phyloP scores from a whole-genome alignment of 805 yeast species.

The Pichia occidentalis region DNA sequence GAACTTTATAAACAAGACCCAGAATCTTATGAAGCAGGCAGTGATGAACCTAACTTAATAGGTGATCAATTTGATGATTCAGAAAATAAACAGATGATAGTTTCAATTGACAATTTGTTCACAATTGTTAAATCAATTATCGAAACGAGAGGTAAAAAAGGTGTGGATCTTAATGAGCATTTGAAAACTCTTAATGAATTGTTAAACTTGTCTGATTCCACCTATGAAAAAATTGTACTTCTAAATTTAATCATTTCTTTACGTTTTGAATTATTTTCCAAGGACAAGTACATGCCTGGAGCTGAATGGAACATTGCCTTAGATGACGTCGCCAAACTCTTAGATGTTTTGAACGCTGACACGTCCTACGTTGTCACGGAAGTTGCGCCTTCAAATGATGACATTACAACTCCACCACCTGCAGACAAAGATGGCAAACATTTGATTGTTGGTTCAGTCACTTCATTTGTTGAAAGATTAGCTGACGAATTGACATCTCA shows the following conservation, averaged over 20 bases:
- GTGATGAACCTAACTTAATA: constrained; percentile 8
- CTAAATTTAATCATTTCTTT: constrained; percentile 79
- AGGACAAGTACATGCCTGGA: constrained; percentile 65
- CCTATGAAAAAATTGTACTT: constrained; percentile 74
- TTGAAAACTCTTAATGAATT: constrained; percentile 62
- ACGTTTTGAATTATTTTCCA: constrained; percentile 73
- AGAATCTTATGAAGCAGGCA: constrained; percentile 59
- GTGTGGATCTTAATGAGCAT: constrained; percentile 78
- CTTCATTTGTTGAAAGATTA: constrained; percentile 83
- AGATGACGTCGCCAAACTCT: constrained; percentile 52
- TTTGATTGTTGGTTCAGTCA: constrained; percentile 75
- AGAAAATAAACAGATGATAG: constrained; percentile 22
- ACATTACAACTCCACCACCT: constrained; percentile 64
- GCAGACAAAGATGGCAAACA: constrained; percentile 61
- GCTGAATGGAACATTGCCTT: constrained; percentile 74
- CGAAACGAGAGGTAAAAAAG: constrained; percentile 94
- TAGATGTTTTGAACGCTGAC: constrained; percentile 63
- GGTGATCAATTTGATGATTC: constrained; percentile 5
- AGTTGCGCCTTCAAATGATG: constrained; percentile 62
- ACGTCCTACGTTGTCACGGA: constrained; percentile 65
- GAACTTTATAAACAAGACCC: constrained; percentile 62
- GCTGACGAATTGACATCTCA: constrained; percentile 92
- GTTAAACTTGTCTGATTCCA: constrained; percentile 40
- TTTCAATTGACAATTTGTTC: constrained; percentile 46
- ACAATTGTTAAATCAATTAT: constrained; percentile 64